Evolutionary conservation across 2,329 filamentous ascomycete genomes (phyloP).

Genomic region (Exophiala aquamarina): DNA sequence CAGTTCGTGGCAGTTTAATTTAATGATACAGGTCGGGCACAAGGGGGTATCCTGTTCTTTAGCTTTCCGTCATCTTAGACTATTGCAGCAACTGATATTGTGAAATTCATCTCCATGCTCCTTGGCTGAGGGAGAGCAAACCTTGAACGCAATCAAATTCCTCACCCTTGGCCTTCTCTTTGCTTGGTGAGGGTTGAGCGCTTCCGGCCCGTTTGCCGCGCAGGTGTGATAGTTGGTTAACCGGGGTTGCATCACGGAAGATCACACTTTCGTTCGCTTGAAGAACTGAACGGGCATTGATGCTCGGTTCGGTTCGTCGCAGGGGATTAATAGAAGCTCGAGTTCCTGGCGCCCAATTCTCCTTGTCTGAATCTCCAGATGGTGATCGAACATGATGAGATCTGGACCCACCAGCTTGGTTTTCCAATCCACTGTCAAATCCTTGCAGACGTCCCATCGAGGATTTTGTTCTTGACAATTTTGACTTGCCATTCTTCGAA

Average conservation of each 20-base stretch:
- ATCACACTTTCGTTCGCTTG: conserved; percentile 42
- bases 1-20: neutral
- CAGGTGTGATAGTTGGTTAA: neutral
- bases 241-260: conserved; percentile 16
- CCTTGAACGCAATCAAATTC: conserved; percentile 89
- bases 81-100: neutral
- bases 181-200: conserved; percentile 26
- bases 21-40: neutral
- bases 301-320: conserved; percentile 46
- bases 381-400: conserved; percentile 42
- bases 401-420: conserved; percentile 11
- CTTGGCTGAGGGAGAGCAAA: conserved; percentile 84
- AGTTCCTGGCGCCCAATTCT: conserved; percentile 72
- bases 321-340: conserved; percentile 50
- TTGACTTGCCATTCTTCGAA: conserved; percentile 54
- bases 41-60: neutral
- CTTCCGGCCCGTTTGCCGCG: neutral
- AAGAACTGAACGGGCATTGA: conserved; percentile 42
- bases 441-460: conserved; percentile 63
- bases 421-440: conserved; percentile 30
- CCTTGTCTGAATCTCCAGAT: conserved; percentile 85
- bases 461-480: conserved; percentile 60
- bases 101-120: conserved; percentile 71
- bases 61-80: neutral
- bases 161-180: conserved; percentile 61